Base-by-base conservation (phyloP, 768 basidiomycete genomes). In the Tulasnella sp. region DNA sequence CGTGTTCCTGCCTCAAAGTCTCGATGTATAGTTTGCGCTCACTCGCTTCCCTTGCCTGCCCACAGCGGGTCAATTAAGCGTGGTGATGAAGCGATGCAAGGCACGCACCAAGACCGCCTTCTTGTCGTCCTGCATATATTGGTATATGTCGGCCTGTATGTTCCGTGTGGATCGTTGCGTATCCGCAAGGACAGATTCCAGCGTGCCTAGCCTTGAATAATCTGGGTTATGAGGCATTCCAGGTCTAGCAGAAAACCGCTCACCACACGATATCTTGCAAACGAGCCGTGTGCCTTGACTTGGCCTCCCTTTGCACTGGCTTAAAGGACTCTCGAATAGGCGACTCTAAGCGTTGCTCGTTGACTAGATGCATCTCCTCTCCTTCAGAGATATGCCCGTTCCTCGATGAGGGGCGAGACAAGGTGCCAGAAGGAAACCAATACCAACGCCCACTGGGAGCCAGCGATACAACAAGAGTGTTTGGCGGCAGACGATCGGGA, bases 251-350 rank as follows among this genome's bases (percentile, higher is more conserved):
- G 42, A 29, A 46, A 49, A 34, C 54, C 25, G 68, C 80, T 59
- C 59, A 89, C 87, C 80, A 81, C 64, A 82, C 76, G 19, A 90
- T 71, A 60, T 86, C 83, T 57, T 85, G 81, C 74, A 76, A 82
- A 9, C 68, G 72, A 8, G 81, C 77, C 3, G 80, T 83, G 63
- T 72, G 77, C 34, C 64, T 63, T 40, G 54, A 62, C 59, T 64
- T 23, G 41, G 62, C 65, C 57, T 63, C 66, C 29, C 46, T 21
- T 37, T 52, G 50, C 41, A 57, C 36, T 34, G 56, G 56, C 49
- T 61, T 19, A 36, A 19, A 8, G 5, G 14, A 40, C 27, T 34
- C 21, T 23, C 34, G 19, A 9, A 23, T 19, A 7, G 42, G 52
- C 12, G 53, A 45, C 42, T 40, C 45, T 60, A 43, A 36, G 48